Evolutionary conservation across 208 protist species (phyloP).

Genomic region (Acanthamoeba culbertsoni): DNA sequence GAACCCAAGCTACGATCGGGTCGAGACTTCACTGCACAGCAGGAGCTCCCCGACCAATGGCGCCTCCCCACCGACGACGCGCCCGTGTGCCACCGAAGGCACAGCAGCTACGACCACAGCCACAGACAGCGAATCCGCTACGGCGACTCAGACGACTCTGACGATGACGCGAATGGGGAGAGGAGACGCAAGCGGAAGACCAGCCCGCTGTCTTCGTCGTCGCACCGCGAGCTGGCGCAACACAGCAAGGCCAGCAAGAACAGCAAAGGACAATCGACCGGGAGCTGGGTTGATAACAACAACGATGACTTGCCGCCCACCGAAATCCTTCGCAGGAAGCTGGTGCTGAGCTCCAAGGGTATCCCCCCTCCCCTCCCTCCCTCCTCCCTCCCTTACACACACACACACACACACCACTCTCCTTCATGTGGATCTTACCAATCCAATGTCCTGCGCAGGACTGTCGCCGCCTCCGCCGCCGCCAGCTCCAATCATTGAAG

Average conservation of each 20-base stretch:
- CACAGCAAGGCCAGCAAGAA: background rate
- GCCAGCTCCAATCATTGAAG: background rate
- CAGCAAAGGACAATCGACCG: background rate
- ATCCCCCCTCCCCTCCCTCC: background rate
- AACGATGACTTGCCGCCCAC: background rate
- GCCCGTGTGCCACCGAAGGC: too few relatives aligned
- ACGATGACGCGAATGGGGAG: background rate
- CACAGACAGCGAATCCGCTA: background rate
- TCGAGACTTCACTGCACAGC: background rate
- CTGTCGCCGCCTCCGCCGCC: background rate
- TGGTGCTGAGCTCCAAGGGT: background rate
- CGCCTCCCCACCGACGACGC: too few relatives aligned
- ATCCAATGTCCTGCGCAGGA: background rate
- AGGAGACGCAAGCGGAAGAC: background rate
- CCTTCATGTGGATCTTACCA: background rate
- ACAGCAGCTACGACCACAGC: background rate
- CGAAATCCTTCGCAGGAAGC: background rate
- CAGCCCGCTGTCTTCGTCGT: background rate
- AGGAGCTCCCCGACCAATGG: background rate
- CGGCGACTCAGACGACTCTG: background rate
- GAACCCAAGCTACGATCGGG: background rate
- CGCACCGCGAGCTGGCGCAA: background rate
- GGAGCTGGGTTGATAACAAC: background rate
- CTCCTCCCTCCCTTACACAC: background rate
- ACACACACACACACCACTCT: background rate